Base-by-base conservation (phyloP, 495 filamentous ascomycete species). In the Penicillium angulare region DNA sequence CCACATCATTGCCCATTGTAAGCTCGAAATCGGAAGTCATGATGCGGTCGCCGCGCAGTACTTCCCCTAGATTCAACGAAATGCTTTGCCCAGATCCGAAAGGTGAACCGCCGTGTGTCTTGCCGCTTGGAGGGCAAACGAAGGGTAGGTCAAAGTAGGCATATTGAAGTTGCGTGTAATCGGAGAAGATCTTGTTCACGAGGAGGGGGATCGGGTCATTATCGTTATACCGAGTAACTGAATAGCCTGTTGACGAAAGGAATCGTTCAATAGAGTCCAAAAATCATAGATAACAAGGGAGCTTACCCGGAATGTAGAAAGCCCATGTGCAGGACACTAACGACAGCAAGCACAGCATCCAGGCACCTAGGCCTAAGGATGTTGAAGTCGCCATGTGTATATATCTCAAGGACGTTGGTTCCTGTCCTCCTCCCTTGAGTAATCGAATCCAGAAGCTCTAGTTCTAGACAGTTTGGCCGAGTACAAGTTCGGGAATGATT, bases 161-260 rank as follows among this genome's bases (percentile, higher is more conserved):
- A 81, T 90, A 97, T 68, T 95, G 90, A 7, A 97, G 74, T 65
- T 96, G 87, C 0, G 90, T 92, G 55, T 89, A 84, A 71, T 95
- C 91, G 53, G 90, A 95, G 72, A 92, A 95, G 59, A 95, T 86
- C 68, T 97, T 96, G 72, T 97, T 97, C 47, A 93, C 89, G n/a
- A 91, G 82, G 5, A 97, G 78, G 0, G 90, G 90, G 22, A 96
- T 90, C 4, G 85, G 73, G 57, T 96, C 88, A 64, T 81, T 78
- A 50, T 92, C 85, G 43, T 79, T 77, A 65, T 96, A 97, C 61
- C 83, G 89, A 55, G 86, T 88, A 58, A 93, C 83, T 7, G 85
- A 88, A 72, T 83, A 88, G 40, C 86, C 86, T 88, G 16, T 20
- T 9, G 1, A 38, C 15, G 2, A 38, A 52, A 10, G 36, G 22